phyloP scores from a whole-genome alignment of 257 asterid species.

The Misopates orontium region DNA sequence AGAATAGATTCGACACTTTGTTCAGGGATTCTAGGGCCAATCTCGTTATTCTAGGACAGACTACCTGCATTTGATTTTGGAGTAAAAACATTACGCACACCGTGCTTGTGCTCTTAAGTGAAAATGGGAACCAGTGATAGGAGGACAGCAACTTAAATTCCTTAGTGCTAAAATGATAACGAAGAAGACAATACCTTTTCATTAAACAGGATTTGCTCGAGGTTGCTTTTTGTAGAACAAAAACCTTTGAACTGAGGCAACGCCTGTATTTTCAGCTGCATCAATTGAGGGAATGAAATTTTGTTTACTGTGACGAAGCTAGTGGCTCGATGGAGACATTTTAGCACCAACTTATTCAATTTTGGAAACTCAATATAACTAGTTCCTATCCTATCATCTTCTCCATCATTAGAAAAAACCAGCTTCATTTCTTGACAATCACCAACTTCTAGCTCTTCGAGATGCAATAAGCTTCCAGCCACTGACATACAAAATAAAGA shows the following conservation, averaged over 20 bases:
- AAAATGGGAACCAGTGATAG: no score
- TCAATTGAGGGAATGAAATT: constrained; percentile 30
- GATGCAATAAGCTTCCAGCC: constrained; percentile 27
- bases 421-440: constrained; percentile 25
- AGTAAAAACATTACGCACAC: no score
- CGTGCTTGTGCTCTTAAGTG: no score
- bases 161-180: background rate
- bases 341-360: constrained; percentile 25
- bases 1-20: constrained; percentile 6
- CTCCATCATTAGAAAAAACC: constrained; percentile 23
- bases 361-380: constrained; percentile 24
- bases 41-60: constrained; percentile 9
- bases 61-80: constrained; percentile 3
- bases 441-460: constrained; percentile 31
- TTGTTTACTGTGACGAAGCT: constrained; percentile 18
- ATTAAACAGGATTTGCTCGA: constrained; percentile 5
- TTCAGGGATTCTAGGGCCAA: background rate
- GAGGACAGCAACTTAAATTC: background rate
- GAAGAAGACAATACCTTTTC: background rate
- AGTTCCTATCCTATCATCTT: background rate
- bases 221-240: constrained; percentile 1
- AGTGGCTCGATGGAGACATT: constrained; percentile 18
- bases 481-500: constrained; percentile 27
- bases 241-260: constrained; percentile 20
- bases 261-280: constrained; percentile 11